Base-by-base conservation (phyloP, 2,329 filamentous ascomycete genomes). In the Hawksworthiomyces lignivorus region DNA sequence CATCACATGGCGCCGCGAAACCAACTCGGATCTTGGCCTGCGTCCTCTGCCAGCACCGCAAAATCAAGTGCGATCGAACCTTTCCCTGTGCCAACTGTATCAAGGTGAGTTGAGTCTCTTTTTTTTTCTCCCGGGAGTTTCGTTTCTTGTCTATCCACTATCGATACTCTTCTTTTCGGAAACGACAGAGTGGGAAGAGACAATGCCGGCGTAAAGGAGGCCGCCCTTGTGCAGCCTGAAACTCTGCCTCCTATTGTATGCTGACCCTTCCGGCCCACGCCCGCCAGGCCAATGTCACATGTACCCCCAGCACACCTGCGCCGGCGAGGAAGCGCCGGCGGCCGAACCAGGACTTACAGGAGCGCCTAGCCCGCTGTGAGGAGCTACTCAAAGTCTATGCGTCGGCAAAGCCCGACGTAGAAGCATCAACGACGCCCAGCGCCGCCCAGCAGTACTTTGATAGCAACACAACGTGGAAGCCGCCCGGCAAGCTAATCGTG, bases 31-130 rank as follows among this genome's bases (percentile, higher is more conserved):
- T 75, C 35, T 59, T 75, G 44, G 71, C 71, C 17, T 76, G 74
- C 50, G 70, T 75, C 17, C 62, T 77, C 28, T 79, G 75, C 53
- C 75, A 79, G 54, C 71, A 74, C 53, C 69, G 75, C 52, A 79
- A 80, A 60, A 78, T 78, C 59, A 77, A 76, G 56, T 80, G 75
- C 58, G 74, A 79, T 52, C 68, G 75, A 46, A 69, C 68, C 31
- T 75, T 70, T 30, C 75, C 75, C 4, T 79, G 75, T 52, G 70
- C 73, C 44, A 78, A 79, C 50, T 79, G 75, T 50, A 59, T 72
- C 54, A 79, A 78, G 68, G 75, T 78, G 50, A 47, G 57, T 45
- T 39, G 19, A 21, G 21, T 30, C 4, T 19, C 11, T 29, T 19
- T 8, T 17, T 7, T 9, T 38, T 33, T n/a, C n/a, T n/a, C n/a